phyloP scores from a whole-genome alignment of 1,284 basidiomycete species.

The Thecaphora thlaspeos region DNA sequence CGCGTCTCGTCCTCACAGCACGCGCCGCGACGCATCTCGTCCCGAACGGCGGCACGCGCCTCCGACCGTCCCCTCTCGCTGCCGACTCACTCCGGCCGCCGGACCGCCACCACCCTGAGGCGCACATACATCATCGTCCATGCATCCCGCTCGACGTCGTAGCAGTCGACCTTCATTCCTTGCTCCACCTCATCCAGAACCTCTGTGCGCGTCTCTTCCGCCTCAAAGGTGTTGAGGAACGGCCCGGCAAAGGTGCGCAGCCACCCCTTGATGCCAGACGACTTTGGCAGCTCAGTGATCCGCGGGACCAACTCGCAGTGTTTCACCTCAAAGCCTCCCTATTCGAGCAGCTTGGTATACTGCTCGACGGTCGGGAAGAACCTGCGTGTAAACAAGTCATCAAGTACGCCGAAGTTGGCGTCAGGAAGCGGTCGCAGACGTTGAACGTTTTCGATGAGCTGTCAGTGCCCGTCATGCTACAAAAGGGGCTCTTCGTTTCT shows the following conservation, averaged over 20 bases:
- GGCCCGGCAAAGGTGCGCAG: conserved; percentile 24
- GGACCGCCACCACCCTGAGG: too few species aligned
- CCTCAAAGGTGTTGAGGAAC: conserved; percentile 15
- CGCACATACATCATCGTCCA: conserved; percentile 34
- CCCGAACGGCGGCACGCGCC: too few species aligned
- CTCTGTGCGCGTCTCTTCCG: conserved; percentile 3
- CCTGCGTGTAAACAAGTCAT: too few species aligned
- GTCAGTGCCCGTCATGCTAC: background rate
- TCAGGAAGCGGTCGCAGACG: too few species aligned
- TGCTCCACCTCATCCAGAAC: conserved; percentile 18
- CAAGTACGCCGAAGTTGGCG: too few species aligned
- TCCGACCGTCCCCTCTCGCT: too few species aligned
- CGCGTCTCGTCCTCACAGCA: too few species aligned
- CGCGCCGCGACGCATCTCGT: too few species aligned
- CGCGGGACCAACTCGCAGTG: conserved; percentile 21
- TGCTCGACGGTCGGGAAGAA: conserved; percentile 17
- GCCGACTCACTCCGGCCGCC: too few species aligned
- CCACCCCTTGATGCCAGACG: conserved; percentile 18
- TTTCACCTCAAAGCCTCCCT: conserved; percentile 15
- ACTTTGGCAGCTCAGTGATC: conserved; percentile 12
- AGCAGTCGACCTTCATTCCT: conserved; percentile 12
- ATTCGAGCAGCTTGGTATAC: conserved; percentile 9
- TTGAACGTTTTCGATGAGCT: background rate
- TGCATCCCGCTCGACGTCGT: conserved; percentile 5
- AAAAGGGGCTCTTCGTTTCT: background rate